A percentile compares a stretch with the other conserved stretches of the same genome.
Evolutionary conservation across 2,329 filamentous ascomycete species (phyloP).

Genomic region (Penicillium sp.): DNA sequence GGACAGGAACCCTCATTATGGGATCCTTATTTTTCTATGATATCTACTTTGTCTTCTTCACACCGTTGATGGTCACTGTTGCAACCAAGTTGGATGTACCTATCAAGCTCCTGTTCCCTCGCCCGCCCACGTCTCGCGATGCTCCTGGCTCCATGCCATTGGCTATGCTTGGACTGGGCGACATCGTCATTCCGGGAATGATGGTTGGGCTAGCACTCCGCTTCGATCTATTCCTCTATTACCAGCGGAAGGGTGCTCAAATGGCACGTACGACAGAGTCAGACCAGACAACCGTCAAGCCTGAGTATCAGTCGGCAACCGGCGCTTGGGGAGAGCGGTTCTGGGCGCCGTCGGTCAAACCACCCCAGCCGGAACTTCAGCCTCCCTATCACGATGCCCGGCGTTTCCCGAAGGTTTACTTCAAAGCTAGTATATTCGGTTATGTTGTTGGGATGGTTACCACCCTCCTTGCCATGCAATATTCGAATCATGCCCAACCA

Average conservation of each 20-base stretch:
- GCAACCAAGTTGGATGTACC: constrained; percentile 87
- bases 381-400: constrained; percentile 40
- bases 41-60: constrained; percentile 66
- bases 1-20: constrained; percentile 75
- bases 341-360: constrained; percentile 58
- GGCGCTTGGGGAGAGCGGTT: constrained; percentile 80
- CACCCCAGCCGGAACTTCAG: constrained; percentile 30
- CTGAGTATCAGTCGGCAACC: constrained; percentile 54
- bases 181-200: constrained; percentile 89
- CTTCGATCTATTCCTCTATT: constrained; percentile 87
- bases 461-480: constrained; percentile 73
- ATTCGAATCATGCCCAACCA: constrained; percentile 80
- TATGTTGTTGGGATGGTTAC: constrained; percentile 75
- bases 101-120: constrained; percentile 83
- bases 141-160: constrained; percentile 43
- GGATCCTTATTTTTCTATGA: constrained; percentile 87
- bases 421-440: constrained; percentile 70
- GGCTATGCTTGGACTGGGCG: constrained; percentile 88
- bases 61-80: constrained; percentile 58
- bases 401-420: constrained; percentile 79
- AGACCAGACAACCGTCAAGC: constrained; percentile 26
- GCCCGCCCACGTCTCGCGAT: constrained; percentile 53
- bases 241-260: constrained; percentile 62
- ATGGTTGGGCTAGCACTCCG: constrained; percentile 82
- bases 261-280: constrained; percentile 24